Evolutionary conservation across 495 filamentous ascomycete species (phyloP).

Genomic region (Neurospora sp.): DNA sequence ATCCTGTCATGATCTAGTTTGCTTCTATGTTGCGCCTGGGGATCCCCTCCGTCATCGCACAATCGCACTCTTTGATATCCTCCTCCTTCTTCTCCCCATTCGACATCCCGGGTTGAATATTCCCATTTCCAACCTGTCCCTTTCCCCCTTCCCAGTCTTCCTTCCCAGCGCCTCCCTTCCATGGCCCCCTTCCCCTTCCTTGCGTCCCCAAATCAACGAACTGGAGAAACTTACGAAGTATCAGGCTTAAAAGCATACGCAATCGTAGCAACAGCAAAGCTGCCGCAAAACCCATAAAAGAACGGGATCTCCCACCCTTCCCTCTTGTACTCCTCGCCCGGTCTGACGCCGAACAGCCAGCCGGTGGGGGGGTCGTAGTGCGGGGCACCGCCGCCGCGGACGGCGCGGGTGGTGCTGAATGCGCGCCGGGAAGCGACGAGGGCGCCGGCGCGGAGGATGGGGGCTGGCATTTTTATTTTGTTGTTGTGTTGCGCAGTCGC

Average conservation of each 20-base stretch:
- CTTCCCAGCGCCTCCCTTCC: no score
- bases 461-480: neutral
- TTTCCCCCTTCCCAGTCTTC: no score
- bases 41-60: no score
- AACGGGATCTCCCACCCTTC: conserved; percentile 92
- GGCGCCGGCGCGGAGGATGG: conserved; percentile 3
- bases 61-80: no score
- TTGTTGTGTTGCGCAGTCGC: neutral
- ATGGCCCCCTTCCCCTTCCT: no score
- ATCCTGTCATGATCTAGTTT: no score
- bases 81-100: no score
- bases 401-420: conserved; percentile 28
- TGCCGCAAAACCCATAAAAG: conserved; percentile 86
- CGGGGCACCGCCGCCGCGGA: conserved; percentile 49
- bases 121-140: no score
- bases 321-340: conserved; percentile 87
- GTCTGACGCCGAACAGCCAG: conserved; percentile 84
- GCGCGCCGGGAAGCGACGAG: conserved; percentile 5
- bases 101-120: no score
- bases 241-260: conserved; percentile 97
- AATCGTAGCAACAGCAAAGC: conserved; percentile 59
- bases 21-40: no score
- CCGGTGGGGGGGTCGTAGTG: conserved; percentile 88
- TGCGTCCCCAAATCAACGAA: no score
- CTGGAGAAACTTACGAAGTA: conserved; percentile 91